Evolutionary conservation across 2,329 filamentous ascomycete genomes (phyloP), one percentile per base, ranked within the genome.

Genomic region (Cladosporium sp.): DNA sequence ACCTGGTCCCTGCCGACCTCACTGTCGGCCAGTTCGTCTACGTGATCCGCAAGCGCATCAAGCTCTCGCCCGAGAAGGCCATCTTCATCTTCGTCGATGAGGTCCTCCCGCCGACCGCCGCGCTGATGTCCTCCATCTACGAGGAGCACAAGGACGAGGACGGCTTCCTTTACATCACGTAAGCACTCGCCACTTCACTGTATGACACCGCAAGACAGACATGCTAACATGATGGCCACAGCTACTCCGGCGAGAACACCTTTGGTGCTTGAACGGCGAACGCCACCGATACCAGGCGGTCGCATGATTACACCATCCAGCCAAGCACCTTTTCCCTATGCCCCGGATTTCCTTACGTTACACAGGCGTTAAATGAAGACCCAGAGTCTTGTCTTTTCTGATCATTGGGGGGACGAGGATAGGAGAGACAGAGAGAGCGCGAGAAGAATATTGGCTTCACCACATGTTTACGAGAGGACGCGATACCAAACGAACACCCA

Each of bases 71-170:
- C 34, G 94, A 99, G 83, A 99, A 99, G 85, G 94, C 94, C 75
- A 99, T 99, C 81, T 99, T 99, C 84, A 97, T 99, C 84, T 99
- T 97, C 80, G 94, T 99, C 73, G 93, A 97, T 75, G 94, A 97
- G 80, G 93, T 97, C 54, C 84, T 99, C 59, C 94, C 94, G 54
- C 94, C 94, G 2, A 97, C 94, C 8, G 94, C 94, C 61, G 94
- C 94, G 60, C 86, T 99, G 56, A 99, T 99, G 94, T 96, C 92
- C 82, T 95, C 90, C 77, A 97, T 99, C 80, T 99, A 99, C 76
- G 94, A 99, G 78, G 93, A 97, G 78, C 94, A 99, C 86, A 97
- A 99, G 71, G 84, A 87, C 70, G 85, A 88, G 75, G 84, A 87
- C 71, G 92, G 90, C 52, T 96, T 97, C 83, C 84, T 99, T 61